phyloP scores from a whole-genome alignment of 805 yeast genomes.

The Candida palmyrensis region DNA sequence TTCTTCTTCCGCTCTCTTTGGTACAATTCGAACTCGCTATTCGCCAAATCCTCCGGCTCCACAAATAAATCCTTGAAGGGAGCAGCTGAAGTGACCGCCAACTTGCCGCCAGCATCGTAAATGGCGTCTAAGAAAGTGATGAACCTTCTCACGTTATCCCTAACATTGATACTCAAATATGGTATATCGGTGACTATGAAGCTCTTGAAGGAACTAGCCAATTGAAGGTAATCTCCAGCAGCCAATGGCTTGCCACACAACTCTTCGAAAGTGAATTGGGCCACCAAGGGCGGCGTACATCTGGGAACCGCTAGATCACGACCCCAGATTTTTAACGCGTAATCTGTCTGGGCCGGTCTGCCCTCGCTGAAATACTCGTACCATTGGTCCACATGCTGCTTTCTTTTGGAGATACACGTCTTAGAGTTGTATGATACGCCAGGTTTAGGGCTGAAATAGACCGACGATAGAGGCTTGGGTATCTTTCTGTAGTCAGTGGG shows the following conservation, averaged over 20 bases:
- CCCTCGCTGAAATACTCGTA: slow-evolving; percentile 58
- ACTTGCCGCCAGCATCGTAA: slow-evolving; percentile 81
- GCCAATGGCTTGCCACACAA: slow-evolving; percentile 84
- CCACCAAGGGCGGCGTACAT: slow-evolving; percentile 74
- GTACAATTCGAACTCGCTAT: slow-evolving; percentile 42
- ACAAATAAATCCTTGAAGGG: slow-evolving; percentile 82
- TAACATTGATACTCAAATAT: slow-evolving; percentile 63
- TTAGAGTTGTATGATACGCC: slow-evolving; percentile 52
- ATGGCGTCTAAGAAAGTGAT: slow-evolving; percentile 95
- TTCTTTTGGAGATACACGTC: slow-evolving; percentile 46
- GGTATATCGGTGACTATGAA: slow-evolving; percentile 94
- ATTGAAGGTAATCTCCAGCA: slow-evolving; percentile 88
- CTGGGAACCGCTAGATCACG: slow-evolving; percentile 70
- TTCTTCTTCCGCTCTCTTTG: slow-evolving; percentile 31
- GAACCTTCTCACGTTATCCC: slow-evolving; percentile 85
- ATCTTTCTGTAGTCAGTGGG: slow-evolving; percentile 92
- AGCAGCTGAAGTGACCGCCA: slow-evolving; percentile 87
- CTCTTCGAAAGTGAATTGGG: slow-evolving; percentile 83
- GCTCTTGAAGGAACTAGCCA: slow-evolving; percentile 70
- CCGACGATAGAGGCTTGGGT: slow-evolving; percentile 76
- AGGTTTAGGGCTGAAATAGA: slow-evolving; percentile 68
- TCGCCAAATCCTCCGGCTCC: slow-evolving; percentile 62
- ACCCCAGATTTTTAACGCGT: slow-evolving; percentile 74
- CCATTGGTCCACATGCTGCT: slow-evolving; percentile 71
- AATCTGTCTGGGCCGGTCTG: slow-evolving; percentile 8